Percentiles rank a stretch among this genome's conserved stretches.
Evolutionary conservation across 2,329 filamentous ascomycete species (phyloP).

Genomic region (Arthrobotrys megalospora): DNA sequence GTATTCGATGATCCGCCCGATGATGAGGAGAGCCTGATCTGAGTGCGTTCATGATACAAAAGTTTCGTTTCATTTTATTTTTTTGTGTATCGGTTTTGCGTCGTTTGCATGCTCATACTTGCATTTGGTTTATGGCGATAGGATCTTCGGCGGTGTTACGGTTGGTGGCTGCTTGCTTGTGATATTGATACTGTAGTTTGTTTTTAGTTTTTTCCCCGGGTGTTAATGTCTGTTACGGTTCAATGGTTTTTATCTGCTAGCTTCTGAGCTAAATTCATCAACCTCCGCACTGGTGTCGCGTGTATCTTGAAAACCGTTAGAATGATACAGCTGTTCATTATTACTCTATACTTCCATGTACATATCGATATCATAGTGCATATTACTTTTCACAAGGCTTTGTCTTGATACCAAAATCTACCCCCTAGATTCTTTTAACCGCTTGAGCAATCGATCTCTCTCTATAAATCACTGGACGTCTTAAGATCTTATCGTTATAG

Average conservation of each 20-base stretch:
- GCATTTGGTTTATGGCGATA: not conserved
- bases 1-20: constrained; percentile 37
- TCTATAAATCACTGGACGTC: no score
- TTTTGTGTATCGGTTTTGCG: not conserved
- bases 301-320: no score
- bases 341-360: no score
- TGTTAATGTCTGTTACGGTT: not conserved
- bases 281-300: no score
- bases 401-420: no score
- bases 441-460: no score
- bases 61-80: not conserved
- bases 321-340: no score
- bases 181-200: not conserved
- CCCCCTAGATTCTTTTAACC: no score
- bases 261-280: no score
- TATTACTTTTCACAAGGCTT: no score
- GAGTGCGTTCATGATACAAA: not conserved
- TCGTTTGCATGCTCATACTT: not conserved
- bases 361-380: no score
- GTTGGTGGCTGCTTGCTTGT: not conserved
- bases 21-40: not conserved
- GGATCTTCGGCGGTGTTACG: not conserved
- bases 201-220: not conserved
- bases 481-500: no score
- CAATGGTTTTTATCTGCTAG: not conserved